Conservation (phyloP, 179 eudicot species). For the Silene noctiflora region DNA sequence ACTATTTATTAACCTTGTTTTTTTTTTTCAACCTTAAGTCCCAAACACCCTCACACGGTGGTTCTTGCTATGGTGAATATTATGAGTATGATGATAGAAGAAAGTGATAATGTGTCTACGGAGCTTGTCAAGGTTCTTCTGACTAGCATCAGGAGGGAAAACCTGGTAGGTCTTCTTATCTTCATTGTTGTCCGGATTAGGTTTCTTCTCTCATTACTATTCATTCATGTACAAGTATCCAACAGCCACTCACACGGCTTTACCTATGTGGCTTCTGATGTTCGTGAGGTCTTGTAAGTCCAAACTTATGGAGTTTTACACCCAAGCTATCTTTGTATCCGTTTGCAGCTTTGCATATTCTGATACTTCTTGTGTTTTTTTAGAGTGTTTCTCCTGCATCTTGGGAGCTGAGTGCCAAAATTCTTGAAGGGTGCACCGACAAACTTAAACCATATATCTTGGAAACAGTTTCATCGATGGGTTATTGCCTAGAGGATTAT, state of each 20-base stretch:
- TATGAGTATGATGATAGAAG: slow-evolving; percentile 55
- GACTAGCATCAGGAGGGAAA: slow-evolving; percentile 45
- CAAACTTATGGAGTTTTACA: background rate
- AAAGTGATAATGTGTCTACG: slow-evolving; percentile 50
- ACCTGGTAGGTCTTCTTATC: slow-evolving; percentile 39
- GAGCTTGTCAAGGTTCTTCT: slow-evolving; percentile 52
- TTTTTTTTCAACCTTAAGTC: slow-evolving; percentile 34
- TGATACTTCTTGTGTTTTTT: slow-evolving; percentile 13
- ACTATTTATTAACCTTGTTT: slow-evolving; percentile 6
- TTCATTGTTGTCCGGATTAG: background rate
- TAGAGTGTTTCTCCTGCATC: slow-evolving; percentile 53
- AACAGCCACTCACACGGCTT: background rate
- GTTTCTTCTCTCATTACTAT: background rate
- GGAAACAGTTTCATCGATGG: slow-evolving; percentile 38
- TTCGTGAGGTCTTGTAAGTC: slow-evolving; percentile 1
- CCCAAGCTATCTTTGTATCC: background rate
- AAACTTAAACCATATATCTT: slow-evolving; percentile 48
- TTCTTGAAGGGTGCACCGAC: slow-evolving; percentile 49
- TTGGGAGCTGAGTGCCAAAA: slow-evolving; percentile 54
- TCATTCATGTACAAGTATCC: background rate
- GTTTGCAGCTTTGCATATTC: background rate
- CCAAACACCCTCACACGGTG: slow-evolving; percentile 47
- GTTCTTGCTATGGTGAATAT: slow-evolving; percentile 53
- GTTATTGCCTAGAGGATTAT: slow-evolving; percentile 44
- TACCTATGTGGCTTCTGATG: background rate